These are phyloP conservation scores for Globisporangium recalcitrans DNA, from an alignment of 352 stramenopile species.

Conservation along the genomic window DNA sequence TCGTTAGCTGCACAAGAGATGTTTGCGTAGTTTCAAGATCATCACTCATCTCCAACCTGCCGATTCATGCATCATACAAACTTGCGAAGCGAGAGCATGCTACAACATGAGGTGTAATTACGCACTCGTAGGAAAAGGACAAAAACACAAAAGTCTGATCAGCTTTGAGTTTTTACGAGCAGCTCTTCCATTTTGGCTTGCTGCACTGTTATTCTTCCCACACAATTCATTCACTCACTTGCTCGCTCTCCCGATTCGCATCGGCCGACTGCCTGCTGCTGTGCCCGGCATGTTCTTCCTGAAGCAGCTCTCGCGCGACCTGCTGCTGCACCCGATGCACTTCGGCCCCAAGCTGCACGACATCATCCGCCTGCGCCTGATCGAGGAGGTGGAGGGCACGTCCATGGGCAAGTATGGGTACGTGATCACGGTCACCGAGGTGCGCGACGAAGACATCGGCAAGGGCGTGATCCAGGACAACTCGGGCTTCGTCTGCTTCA, in stretches of 20 bases:
- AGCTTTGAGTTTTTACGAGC: not conserved
- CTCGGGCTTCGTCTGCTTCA: slow-evolving; percentile 95
- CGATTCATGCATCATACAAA: no score
- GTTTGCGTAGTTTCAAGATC: no score
- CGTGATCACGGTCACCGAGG: slow-evolving; percentile 96
- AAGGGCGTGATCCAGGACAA: slow-evolving; percentile 97
- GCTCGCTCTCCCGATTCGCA: not conserved
- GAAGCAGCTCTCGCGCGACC: slow-evolving; percentile 87
- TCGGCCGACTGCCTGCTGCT: not conserved
- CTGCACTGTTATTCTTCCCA: not conserved
- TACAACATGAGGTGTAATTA: not conserved
- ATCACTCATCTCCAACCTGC: no score
- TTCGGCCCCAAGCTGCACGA: slow-evolving; percentile 95
- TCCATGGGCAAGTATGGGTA: slow-evolving; percentile 96
- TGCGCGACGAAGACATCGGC: slow-evolving; percentile 95
- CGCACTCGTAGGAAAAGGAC: not conserved
- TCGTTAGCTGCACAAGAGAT: no score
- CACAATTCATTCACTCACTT: not conserved
- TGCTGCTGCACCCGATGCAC: slow-evolving; percentile 94
- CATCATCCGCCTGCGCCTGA: slow-evolving; percentile 94
- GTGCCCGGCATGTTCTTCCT: slow-evolving; percentile 85
- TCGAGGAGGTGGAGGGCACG: slow-evolving; percentile 95
- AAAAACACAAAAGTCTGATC: no score
- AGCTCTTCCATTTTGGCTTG: not conserved
- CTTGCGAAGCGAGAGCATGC: no score